These are phyloP conservation scores for Fusarium continuum DNA, from an alignment of 2,329 filamentous ascomycete genomes.

Conservation along the genomic window DNA sequence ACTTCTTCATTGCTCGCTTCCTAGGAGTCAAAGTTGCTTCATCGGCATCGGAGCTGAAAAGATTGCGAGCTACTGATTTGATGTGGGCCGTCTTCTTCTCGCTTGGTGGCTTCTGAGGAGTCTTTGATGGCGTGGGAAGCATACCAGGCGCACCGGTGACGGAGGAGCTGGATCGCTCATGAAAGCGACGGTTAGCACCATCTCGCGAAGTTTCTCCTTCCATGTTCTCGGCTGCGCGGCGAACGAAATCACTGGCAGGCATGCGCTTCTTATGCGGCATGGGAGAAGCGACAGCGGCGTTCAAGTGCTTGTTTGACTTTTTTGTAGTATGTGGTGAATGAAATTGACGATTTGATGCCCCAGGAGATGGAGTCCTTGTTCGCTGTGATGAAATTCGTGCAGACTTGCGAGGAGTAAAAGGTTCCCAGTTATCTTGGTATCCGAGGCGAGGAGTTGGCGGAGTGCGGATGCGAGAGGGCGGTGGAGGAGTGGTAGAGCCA, in stretches of 20 bases:
- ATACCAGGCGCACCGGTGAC: constrained; percentile 58
- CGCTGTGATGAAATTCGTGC: constrained; percentile 69
- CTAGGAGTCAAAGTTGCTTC: constrained; percentile 67
- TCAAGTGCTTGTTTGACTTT: constrained; percentile 44
- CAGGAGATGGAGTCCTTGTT: constrained; percentile 65
- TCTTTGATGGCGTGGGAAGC: constrained; percentile 83
- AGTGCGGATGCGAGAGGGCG: constrained; percentile 66
- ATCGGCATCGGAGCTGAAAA: constrained; percentile 69
- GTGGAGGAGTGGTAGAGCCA: constrained; percentile 66
- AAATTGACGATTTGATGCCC: constrained; percentile 47
- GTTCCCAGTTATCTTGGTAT: constrained; percentile 74
- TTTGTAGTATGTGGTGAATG: constrained; percentile 48
- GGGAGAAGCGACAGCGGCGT: constrained; percentile 53
- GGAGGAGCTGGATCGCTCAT: constrained; percentile 44
- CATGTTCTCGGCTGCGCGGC: constrained; percentile 57
- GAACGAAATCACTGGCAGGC: constrained; percentile 57
- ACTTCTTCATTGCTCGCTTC: constrained; percentile 67
- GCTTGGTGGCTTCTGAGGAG: constrained; percentile 70
- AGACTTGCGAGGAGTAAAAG: constrained; percentile 76
- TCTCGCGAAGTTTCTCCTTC: constrained; percentile 56
- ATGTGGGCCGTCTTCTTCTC: constrained; percentile 62
- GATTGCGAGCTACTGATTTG: constrained; percentile 65
- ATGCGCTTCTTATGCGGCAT: constrained; percentile 60
- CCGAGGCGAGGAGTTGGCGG: constrained; percentile 76
- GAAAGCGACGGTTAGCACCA: constrained; percentile 53